Conservation (phyloP, 768 basidiomycete genomes). For the Pleurotus citrinopileatus region DNA sequence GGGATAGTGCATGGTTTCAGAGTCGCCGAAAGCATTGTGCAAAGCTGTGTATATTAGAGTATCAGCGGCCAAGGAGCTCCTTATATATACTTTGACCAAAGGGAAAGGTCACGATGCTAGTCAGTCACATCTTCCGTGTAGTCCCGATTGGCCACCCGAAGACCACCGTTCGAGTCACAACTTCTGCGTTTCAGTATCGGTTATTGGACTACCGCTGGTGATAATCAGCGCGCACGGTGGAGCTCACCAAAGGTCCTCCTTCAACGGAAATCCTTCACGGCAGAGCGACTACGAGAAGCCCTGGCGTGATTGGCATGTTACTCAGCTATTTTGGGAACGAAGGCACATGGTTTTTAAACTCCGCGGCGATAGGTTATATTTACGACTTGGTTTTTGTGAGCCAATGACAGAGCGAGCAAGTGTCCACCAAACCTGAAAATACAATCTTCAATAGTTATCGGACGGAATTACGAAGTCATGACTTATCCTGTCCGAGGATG, state of each 20-base stretch:
- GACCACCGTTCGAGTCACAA: constrained; percentile 1
- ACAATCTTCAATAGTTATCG: no score
- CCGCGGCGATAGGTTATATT: no score
- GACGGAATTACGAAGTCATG: no score
- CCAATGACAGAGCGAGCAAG: no score
- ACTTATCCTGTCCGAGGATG: no score
- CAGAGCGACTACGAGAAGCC: background rate
- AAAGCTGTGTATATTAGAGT: background rate
- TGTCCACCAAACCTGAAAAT: no score
- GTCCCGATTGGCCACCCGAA: background rate
- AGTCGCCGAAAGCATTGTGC: background rate
- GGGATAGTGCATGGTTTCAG: background rate
- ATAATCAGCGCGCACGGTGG: background rate
- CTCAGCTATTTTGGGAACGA: no score
- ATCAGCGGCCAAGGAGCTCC: background rate
- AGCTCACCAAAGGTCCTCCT: background rate
- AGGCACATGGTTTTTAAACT: no score
- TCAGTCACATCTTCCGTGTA: background rate
- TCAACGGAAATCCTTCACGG: background rate
- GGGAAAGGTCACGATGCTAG: constrained; percentile 1
- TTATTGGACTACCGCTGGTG: background rate
- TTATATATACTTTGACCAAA: background rate
- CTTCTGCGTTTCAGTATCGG: background rate
- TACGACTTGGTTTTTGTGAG: no score
- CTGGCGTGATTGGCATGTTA: constrained; percentile 2